Base-by-base conservation (phyloP, 2,329 filamentous ascomycete genomes). In the Ophiostoma piceae region DNA sequence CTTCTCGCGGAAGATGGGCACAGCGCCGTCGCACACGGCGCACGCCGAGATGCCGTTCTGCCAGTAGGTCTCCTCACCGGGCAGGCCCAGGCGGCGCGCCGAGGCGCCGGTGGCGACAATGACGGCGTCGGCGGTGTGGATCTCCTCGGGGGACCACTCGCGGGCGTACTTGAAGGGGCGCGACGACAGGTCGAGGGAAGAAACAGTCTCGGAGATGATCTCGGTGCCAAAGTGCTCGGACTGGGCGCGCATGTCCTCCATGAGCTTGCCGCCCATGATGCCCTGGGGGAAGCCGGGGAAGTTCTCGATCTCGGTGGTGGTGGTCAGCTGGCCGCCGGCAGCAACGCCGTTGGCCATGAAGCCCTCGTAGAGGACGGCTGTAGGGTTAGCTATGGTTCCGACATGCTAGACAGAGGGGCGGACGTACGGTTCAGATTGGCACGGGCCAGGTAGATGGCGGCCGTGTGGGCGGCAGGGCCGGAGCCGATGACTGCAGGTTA, bases 291-390 rank as follows among this genome's bases (percentile, higher is more conserved):
- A 99, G 66, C 95, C 95, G 35, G 95, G 95, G 82, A 90, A 99
- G 86, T 99, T 99, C 84, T 99, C 95, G 71, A 99, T 89, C 75
- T 99, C 96, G 77, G 96, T 98, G 69, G 95, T 99, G 35, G 96
- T 99, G 69, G 96, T 99, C 75, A 99, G 86, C 85, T 99, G 95
- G 71, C 95, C 95, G 75, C 95, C 95, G 64, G 95, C 92, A 7
- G 95, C 95, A 76, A 96, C 96, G 77, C 94, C 95, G 78, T 97
- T 95, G 76, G 95, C 95, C 79, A 99, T 89, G 86, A 99, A 97
- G 75, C 95, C 95, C 83, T 99, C 95, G 79, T 98, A 99, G 75
- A 99, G 85, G 73, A 97, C 91, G 73, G 95, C 88, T 88, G 73
- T 72, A 32, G 2, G 62, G 70, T 72, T 26, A 71, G 69, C 1